phyloP scores from a whole-genome alignment of 1,284 basidiomycete species.

The Ustilago shanxiensis region DNA sequence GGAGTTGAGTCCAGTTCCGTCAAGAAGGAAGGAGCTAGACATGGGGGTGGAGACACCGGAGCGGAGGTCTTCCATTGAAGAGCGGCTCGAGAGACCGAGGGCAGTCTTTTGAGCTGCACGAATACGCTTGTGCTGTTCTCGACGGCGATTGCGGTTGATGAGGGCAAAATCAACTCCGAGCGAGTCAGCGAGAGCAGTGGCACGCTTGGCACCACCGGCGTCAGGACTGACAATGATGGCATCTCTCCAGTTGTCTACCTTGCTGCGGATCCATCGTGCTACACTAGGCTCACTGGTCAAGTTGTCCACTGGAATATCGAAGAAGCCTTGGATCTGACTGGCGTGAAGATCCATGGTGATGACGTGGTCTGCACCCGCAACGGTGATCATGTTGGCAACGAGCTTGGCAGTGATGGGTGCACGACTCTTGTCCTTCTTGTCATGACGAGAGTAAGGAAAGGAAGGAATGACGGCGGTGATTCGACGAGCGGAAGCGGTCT shows the following conservation, averaged over 20 bases:
- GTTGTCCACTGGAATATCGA: conserved; percentile 99
- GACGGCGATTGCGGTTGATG: conserved; percentile 84
- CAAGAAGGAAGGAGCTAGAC: conserved; percentile 54
- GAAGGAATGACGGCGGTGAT: conserved; percentile 99
- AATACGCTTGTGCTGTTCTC: conserved; percentile 63
- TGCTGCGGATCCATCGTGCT: conserved; percentile 79
- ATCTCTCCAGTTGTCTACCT: conserved; percentile 87
- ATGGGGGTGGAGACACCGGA: conserved; percentile 59
- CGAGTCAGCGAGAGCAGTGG: conserved; percentile 93
- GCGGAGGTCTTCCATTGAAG: conserved; percentile 54
- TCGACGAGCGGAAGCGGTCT: conserved; percentile 92
- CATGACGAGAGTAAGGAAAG: conserved; percentile 95
- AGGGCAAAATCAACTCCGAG: conserved; percentile 95
- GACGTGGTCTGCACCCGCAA: conserved; percentile 97
- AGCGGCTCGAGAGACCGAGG: conserved; percentile 41
- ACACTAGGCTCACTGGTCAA: conserved; percentile 65
- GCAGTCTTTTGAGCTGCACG: conserved; percentile 50
- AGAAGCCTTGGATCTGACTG: conserved; percentile 98
- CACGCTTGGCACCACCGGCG: conserved; percentile 96
- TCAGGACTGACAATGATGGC: conserved; percentile 96
- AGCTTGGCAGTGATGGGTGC: conserved; percentile 99
- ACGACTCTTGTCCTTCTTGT: conserved; percentile 97
- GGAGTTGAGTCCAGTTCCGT: conserved; percentile 42
- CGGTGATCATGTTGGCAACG: conserved; percentile 95
- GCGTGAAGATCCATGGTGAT: conserved; percentile 99